These are phyloP conservation scores for Trichoderma sp. DNA, from an alignment of 2,329 filamentous ascomycete species.

Conservation along the genomic window DNA sequence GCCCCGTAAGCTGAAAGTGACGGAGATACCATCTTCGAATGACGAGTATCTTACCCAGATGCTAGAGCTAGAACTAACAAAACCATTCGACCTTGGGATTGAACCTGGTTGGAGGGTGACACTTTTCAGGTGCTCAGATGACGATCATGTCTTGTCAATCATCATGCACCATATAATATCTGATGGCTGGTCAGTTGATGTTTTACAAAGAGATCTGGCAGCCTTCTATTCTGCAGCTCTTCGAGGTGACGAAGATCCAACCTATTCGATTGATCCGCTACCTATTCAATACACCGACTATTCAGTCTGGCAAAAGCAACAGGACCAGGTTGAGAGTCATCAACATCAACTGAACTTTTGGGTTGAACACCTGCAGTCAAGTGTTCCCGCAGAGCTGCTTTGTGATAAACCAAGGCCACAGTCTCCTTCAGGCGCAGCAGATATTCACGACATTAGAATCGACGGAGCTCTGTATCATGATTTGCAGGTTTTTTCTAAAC, in stretches of 20 bases:
- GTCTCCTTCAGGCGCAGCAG: background rate
- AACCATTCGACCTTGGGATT: background rate
- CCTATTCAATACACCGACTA: background rate
- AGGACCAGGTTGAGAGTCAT: background rate
- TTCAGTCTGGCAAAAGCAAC: background rate
- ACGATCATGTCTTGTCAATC: background rate
- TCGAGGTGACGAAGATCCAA: background rate
- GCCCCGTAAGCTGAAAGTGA: background rate
- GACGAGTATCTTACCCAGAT: background rate
- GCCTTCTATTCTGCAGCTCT: background rate
- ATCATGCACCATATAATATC: background rate
- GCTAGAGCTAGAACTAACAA: background rate
- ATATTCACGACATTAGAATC: background rate
- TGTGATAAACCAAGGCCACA: background rate
- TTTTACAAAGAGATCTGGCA: background rate
- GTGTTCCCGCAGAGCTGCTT: background rate
- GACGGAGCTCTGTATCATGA: background rate
- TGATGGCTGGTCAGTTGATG: background rate
- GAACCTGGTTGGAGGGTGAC: background rate
- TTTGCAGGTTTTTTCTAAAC: background rate
- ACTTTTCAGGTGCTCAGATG: background rate
- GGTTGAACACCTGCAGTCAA: background rate
- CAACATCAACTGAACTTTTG: background rate
- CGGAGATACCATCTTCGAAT: background rate
- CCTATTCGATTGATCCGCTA: background rate